These are phyloP conservation scores for Fraxinus baroniana DNA, from an alignment of 305 asterid species.

Conservation along the genomic window DNA sequence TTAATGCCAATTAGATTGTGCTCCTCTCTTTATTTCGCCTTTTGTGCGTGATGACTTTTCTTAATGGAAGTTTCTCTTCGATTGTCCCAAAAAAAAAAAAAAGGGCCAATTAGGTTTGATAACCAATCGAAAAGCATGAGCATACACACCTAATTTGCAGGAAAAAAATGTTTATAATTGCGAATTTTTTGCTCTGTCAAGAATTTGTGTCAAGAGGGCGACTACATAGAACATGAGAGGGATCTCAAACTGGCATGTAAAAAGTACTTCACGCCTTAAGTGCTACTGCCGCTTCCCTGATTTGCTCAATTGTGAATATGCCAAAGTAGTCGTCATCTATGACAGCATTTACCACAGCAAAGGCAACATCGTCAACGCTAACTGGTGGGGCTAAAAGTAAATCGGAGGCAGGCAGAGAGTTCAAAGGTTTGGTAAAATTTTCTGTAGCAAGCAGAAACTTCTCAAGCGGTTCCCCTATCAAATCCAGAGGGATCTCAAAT, in stretches of 20 bases:
- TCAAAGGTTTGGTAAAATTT: conserved; percentile 71
- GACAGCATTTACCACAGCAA: conserved; percentile 71
- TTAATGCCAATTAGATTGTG: not conserved
- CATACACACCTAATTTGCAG: not conserved
- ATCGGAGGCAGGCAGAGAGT: conserved; percentile 87
- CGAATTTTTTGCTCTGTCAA: not conserved
- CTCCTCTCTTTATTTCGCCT: not conserved
- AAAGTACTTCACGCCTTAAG: conserved; percentile 33
- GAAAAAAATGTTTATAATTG: not conserved
- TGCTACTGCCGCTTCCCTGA: conserved; percentile 84
- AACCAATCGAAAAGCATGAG: not conserved
- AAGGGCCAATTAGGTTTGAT: not conserved
- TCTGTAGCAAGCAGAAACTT: conserved; percentile 54
- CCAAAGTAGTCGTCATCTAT: conserved; percentile 78
- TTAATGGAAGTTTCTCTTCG: not conserved
- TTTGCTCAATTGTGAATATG: conserved; percentile 81
- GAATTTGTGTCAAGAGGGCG: not conserved
- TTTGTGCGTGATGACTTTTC: not conserved
- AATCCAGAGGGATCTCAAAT: conserved; percentile 81
- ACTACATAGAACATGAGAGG: not conserved
- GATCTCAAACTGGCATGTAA: not conserved
- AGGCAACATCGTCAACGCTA: conserved; percentile 82
- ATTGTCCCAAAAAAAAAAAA: not conserved
- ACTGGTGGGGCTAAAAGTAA: conserved; percentile 83
- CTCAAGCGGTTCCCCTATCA: conserved; percentile 84